Evolutionary conservation across 345 rosid genomes (phyloP).

Genomic region (Psidium friedrichsthalianum): DNA sequence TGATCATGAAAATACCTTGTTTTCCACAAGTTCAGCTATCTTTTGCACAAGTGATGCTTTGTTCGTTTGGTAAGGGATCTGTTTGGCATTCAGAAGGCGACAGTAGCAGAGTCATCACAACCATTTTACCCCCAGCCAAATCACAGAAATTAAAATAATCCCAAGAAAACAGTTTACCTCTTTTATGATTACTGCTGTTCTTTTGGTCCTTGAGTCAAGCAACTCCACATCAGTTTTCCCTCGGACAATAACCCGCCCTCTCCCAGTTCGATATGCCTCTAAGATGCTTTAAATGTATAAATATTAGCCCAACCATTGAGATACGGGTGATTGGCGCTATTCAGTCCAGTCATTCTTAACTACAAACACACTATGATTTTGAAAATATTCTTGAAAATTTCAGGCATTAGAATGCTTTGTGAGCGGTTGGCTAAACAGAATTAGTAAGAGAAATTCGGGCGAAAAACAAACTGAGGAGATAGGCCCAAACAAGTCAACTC

Average conservation of each 20-base stretch:
- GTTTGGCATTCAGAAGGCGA: slow-evolving; percentile 9
- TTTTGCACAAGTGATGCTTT: slow-evolving; percentile 86
- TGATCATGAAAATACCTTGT: slow-evolving; percentile 38
- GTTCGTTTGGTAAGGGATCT: slow-evolving; percentile 93
- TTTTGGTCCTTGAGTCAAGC: slow-evolving; percentile 69
- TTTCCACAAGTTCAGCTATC: slow-evolving; percentile 96
- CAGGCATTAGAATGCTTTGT: not conserved
- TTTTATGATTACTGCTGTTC: slow-evolving; percentile 64
- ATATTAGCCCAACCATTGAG: not conserved
- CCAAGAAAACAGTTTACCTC: slow-evolving; percentile 40
- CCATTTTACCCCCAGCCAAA: not conserved
- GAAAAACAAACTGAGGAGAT: not conserved
- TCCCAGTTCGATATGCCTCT: slow-evolving; percentile 90
- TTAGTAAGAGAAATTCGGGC: not conserved
- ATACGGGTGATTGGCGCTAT: not conserved
- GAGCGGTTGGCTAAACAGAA: not conserved
- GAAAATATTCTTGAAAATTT: not conserved
- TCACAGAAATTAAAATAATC: slow-evolving; percentile 1
- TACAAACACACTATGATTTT: not conserved
- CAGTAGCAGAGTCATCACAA: not conserved
- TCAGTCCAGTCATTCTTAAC: not conserved
- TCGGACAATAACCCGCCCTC: slow-evolving; percentile 72
- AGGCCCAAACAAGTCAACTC: not conserved
- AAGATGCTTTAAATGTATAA: slow-evolving; percentile 43
- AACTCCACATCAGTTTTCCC: slow-evolving; percentile 81